phyloP scores from a whole-genome alignment of 2,329 filamentous ascomycete genomes.

The Neoarthrinium moseri region DNA sequence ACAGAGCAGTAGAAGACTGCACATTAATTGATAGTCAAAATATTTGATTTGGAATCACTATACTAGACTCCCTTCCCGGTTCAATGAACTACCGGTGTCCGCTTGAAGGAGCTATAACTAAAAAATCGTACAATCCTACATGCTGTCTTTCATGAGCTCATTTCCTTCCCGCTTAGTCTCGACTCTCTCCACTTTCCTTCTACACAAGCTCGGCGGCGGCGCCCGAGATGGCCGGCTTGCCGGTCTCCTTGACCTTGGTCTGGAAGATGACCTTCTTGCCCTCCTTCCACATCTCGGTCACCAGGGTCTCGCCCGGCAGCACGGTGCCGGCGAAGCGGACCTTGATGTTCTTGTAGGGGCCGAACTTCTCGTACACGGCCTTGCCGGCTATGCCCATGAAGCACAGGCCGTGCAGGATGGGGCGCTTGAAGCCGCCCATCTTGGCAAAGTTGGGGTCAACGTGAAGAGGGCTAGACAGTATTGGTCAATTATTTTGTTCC shows the following conservation, averaged over 20 bases:
- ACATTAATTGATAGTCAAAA: too few relatives aligned
- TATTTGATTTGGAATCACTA: too few relatives aligned
- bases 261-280: conserved; percentile 79
- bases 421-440: conserved; percentile 89
- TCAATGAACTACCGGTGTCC: too few relatives aligned
- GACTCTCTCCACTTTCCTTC: too few relatives aligned
- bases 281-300: conserved; percentile 95
- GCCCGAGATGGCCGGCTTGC: conserved; percentile 81
- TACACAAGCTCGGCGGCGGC: conserved; percentile 72
- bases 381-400: conserved; percentile 90
- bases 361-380: conserved; percentile 82
- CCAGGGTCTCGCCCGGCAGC: conserved; percentile 81
- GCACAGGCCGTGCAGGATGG: conserved; percentile 96
- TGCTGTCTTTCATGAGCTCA: too few relatives aligned
- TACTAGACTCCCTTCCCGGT: too few relatives aligned
- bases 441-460: conserved; percentile 93
- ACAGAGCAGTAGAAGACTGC: too few relatives aligned
- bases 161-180: too few relatives aligned
- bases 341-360: conserved; percentile 86
- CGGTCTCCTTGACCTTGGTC: conserved; percentile 86
- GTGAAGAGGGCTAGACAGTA: conserved; percentile 68
- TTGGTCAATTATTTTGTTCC: conserved; percentile 3
- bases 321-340: conserved; percentile 87
- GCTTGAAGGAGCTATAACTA: too few relatives aligned
- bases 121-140: too few relatives aligned